Base-by-base conservation (phyloP, 768 basidiomycete species). In the Trametes elegans region DNA sequence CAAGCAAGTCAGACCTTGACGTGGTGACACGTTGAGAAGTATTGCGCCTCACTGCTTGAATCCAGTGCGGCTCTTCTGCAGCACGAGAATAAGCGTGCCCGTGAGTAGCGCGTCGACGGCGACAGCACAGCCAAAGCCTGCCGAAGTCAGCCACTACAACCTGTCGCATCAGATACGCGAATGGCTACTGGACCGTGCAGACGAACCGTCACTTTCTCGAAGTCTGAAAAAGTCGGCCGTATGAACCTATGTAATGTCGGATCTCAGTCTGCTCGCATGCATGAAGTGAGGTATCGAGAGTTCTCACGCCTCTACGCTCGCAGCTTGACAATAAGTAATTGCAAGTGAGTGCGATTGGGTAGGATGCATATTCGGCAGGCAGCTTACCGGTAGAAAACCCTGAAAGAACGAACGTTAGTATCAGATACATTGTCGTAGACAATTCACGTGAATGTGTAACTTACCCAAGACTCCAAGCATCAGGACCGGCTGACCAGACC, bases 21-120 rank as follows among this genome's bases (percentile, higher is more conserved):
- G 28, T 35, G 1, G 5, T 16, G 1, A 1, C n/a, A 6, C 2
- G 21, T 5, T 16, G 23, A 16, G 18, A 35, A 3, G 4, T 5
- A 24, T 14, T 2, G n/a, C 5, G 3, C 14, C 18, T 7, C 11
- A 49, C 47, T 34, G 42, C 26, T 26, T 31, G 26, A 35, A 23
- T 9, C 42, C 54, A 21, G 31, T 55, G 3, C 46, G 38, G 39
- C 38, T 55, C 19, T 26, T 24, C 11, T 36, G n/a, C 10, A 49
- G 41, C 0, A 35, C 41, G 11, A 36, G 6, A 27, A 55, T 49
- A 19, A 49, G 54, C 24, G 54, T 43, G 0, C 54, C 47, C 13
- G 54, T 49, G 24, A 55, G 54, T n/a, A 49, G 41, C n/a, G 41
- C 28, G 48, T 55, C 53, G 11, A 47, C 46, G 4, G 42, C 23